Percentiles rank a stretch among this genome's conserved stretches.
Conservation (phyloP, 495 filamentous ascomycete species). For the Daldinia bambusicola region DNA sequence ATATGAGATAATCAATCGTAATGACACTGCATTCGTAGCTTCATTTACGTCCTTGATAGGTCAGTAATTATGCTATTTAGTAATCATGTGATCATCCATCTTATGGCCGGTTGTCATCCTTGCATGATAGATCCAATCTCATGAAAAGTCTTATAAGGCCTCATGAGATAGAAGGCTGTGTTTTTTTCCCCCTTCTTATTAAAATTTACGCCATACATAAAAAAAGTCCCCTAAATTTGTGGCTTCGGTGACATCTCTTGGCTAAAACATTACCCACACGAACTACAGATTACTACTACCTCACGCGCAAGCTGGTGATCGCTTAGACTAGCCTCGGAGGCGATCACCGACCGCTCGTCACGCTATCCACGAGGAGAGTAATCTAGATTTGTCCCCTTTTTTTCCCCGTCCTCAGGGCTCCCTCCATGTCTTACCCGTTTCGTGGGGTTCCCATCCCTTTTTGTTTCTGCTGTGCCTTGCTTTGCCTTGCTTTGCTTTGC, state of each 20-base stretch:
- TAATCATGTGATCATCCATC: neutral
- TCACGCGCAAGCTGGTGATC: conserved; percentile 1
- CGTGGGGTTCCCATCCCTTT: neutral
- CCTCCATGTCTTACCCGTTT: neutral
- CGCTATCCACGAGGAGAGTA: conserved; percentile 22
- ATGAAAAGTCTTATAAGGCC: neutral
- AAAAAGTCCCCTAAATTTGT: neutral
- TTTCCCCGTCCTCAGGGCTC: conserved; percentile 10
- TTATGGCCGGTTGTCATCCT: no score
- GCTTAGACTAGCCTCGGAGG: conserved; percentile 15
- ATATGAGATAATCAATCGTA: neutral
- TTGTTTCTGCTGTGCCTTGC: no score
- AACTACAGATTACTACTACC: neutral
- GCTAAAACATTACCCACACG: neutral
- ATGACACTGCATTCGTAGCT: neutral
- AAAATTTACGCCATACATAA: neutral
- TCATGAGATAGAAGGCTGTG: neutral
- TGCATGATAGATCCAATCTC: neutral
- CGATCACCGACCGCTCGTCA: conserved; percentile 25
- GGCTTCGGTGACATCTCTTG: conserved; percentile 1
- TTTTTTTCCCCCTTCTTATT: neutral
- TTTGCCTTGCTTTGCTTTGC: no score
- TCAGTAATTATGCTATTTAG: neutral
- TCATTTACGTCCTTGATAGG: neutral
- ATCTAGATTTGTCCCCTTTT: conserved; percentile 10